These are phyloP conservation scores for Gloeophyllum trabeum DNA, from an alignment of 768 basidiomycete species.

Conservation along the genomic window DNA sequence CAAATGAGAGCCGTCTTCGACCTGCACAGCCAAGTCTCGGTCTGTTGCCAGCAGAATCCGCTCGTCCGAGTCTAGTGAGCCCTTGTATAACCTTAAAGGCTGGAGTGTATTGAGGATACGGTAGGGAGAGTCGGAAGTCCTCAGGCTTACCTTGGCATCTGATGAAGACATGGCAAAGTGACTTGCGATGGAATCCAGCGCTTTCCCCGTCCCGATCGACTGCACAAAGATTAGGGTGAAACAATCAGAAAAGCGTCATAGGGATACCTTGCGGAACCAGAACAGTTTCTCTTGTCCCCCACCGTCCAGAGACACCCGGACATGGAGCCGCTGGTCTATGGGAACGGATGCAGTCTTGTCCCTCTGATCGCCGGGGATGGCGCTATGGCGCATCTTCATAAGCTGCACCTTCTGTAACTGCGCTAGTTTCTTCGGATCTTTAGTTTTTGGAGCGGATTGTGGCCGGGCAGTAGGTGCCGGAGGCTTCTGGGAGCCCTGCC, in stretches of 20 bases:
- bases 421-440: conserved; percentile 41
- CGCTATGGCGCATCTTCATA: conserved; percentile 69
- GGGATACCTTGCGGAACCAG: conserved; percentile 64
- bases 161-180: conserved; percentile 24
- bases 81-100: too few relatives aligned
- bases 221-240: too few relatives aligned
- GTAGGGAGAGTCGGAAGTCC: too few relatives aligned
- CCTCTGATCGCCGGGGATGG: conserved; percentile 49
- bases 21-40: conserved; percentile 31
- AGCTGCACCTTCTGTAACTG: conserved; percentile 47
- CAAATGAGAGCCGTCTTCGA: conserved; percentile 36
- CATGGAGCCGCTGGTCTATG: conserved; percentile 45
- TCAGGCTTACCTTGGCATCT: conserved; percentile 22
- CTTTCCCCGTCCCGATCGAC: conserved; percentile 47
- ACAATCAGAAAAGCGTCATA: too few relatives aligned
- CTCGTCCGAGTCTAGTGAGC: conserved; percentile 15
- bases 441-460: conserved; percentile 20
- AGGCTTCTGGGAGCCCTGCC: conserved; percentile 7
- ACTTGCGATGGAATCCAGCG: conserved; percentile 39
- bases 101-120: too few relatives aligned
- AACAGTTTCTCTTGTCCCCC: conserved; percentile 31
- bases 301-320: conserved; percentile 28
- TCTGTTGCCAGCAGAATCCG: conserved; percentile 36
- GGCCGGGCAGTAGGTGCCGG: conserved; percentile 12
- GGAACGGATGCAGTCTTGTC: conserved; percentile 35